Percentiles rank a stretch among this genome's conserved stretches.
These are phyloP conservation scores for Teunomyces gatunensis DNA, from an alignment of 805 yeast species.

Conservation along the genomic window DNA sequence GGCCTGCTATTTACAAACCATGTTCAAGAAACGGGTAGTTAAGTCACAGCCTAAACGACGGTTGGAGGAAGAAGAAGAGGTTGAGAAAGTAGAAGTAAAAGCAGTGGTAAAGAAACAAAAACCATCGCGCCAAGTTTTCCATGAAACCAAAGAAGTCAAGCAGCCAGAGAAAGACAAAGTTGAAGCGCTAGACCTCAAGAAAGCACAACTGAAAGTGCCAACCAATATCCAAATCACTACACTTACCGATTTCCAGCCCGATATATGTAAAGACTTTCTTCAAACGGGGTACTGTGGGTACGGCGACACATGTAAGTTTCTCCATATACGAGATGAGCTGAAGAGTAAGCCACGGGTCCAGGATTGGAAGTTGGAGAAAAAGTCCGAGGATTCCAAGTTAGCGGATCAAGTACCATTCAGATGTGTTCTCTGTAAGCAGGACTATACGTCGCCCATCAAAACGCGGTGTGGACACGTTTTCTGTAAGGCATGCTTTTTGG, in stretches of 20 bases:
- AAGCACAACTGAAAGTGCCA: constrained; percentile 23
- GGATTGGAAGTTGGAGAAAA: constrained; percentile 62
- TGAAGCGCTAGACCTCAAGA: constrained; percentile 2
- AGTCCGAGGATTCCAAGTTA: neutral
- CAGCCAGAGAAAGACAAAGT: neutral
- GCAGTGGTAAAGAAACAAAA: neutral
- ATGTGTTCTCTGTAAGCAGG: constrained; percentile 47
- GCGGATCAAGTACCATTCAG: neutral
- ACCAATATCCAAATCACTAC: constrained; percentile 59
- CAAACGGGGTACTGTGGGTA: constrained; percentile 95
- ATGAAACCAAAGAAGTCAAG: neutral
- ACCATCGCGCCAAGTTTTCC: neutral
- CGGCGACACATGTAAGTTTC: constrained; percentile 94
- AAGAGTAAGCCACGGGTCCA: constrained; percentile 62
- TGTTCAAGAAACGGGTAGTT: constrained; percentile 13
- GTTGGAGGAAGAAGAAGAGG: neutral
- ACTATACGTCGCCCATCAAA: constrained; percentile 54
- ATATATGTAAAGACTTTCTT: constrained; percentile 87
- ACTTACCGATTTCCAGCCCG: constrained; percentile 83
- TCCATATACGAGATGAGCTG: constrained; percentile 87
- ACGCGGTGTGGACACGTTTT: constrained; percentile 64
- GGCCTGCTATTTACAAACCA: neutral
- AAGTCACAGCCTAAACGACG: constrained; percentile 3
- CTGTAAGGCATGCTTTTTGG: constrained; percentile 60
- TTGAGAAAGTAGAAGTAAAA: neutral